Evolutionary conservation across 2,329 filamentous ascomycete genomes (phyloP), one percentile per base, ranked within the genome.

Genomic region (Triangularia setosa): DNA sequence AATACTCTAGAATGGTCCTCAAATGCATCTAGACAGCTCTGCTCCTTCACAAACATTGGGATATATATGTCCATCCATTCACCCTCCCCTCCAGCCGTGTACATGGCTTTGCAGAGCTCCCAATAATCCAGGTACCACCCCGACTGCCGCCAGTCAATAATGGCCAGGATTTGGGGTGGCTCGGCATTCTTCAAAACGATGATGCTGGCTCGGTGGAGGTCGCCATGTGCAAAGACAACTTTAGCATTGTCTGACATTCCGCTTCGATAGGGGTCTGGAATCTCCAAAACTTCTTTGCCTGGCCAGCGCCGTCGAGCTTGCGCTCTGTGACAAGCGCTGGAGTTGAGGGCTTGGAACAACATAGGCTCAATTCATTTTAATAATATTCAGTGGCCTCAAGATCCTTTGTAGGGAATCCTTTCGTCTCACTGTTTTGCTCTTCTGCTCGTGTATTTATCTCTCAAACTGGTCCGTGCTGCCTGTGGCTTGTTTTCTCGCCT

Each of bases 41-140:
- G 58, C 30, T 60, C 58, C 27, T 64, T 27, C 33, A 64, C 30
- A 28, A 64, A 64, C 28, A 60, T 24, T 16, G 57, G 62, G 28
- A 64, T 64, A 64, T 64, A 60, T 58, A 25, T 57, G 21, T 64
- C 30, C 58, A 56, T 60, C 62, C 62, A 64, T 57, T 64, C 62
- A 27, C 48, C 57, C 30, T 55, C 18, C 30, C 55, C 27, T 7
- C 56, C 62, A 16, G 44, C 59, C 28, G 62, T 52, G 53, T 60
- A 64, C 21, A 23, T 48, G 30, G 57, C 71, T 63, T 75, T 76
- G 62, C 73, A 75, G 28, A 68, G 71, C 62, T 77, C 74, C 75
- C 74, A 77, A 63, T 76, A 76, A 7, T 67, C 68, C 0, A 74
- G 74, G 66, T 74, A 74, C 73, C 74, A 77, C 4, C 75, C 75